Conservation (phyloP, 495 filamentous ascomycete genomes). For the Trypethelium eluteriae region DNA sequence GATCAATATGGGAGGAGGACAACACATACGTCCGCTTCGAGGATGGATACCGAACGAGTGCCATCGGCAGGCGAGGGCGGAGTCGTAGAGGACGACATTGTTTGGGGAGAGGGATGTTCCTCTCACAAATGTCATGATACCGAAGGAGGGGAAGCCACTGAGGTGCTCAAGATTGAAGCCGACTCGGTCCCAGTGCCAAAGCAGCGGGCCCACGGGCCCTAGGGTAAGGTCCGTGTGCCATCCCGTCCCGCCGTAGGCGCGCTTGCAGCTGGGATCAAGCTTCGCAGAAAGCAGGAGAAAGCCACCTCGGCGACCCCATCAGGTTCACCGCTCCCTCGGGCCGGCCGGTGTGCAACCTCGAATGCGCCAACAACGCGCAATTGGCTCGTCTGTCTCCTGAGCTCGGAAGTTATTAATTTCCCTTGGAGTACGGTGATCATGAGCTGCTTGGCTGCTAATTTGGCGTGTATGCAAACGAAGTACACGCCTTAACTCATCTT, state of each 20-base stretch:
- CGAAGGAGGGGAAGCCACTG: slow-evolving; percentile 11
- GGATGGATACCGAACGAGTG: not conserved
- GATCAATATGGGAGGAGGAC: not conserved
- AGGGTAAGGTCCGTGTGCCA: not conserved
- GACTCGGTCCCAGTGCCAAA: not conserved
- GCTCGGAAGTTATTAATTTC: too few species aligned
- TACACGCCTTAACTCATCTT: too few species aligned
- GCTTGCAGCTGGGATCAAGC: not conserved
- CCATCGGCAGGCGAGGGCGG: slow-evolving; percentile 3
- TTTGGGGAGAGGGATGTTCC: not conserved
- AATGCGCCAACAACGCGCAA: too few species aligned
- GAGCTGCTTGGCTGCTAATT: too few species aligned
- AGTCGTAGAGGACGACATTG: slow-evolving; percentile 5
- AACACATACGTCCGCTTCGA: not conserved
- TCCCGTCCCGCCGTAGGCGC: not conserved
- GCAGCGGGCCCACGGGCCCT: slow-evolving; percentile 3
- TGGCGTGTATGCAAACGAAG: too few species aligned
- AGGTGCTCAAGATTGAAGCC: not conserved
- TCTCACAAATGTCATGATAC: not conserved
- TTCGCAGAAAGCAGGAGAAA: not conserved
- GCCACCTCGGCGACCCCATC: too few species aligned
- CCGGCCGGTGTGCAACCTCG: too few species aligned
- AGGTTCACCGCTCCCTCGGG: not conserved
- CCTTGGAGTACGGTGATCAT: too few species aligned
- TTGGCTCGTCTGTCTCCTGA: too few species aligned